Evolutionary conservation across 139 green algal species (phyloP).

Genomic region (Edaphochlamys debaryana): DNA sequence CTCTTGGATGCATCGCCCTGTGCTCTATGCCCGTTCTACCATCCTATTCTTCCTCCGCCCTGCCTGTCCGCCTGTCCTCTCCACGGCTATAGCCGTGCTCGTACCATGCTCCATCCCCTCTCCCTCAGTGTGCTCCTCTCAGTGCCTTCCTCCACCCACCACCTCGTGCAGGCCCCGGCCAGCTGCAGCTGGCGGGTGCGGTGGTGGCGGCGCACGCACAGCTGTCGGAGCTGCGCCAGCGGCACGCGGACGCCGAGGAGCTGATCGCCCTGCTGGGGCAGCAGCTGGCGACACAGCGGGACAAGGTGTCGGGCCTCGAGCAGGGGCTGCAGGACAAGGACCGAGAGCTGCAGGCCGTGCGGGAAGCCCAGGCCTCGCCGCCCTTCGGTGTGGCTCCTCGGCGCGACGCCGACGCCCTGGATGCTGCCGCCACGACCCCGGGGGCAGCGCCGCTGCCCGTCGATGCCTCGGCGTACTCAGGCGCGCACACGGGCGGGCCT

Average conservation of each 20-base stretch:
- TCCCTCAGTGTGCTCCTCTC: neutral
- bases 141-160: neutral
- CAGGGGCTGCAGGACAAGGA: no score
- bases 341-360: no score
- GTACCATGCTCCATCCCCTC: neutral
- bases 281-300: neutral
- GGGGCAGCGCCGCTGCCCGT: no score
- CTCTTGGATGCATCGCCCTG: no score
- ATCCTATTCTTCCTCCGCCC: neutral
- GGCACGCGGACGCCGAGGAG: conserved; percentile 24
- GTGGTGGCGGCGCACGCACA: neutral
- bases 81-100: neutral
- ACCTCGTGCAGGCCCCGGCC: neutral
- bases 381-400: no score
- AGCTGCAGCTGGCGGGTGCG: neutral
- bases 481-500: no score
- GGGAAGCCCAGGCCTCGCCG: no score
- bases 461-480: no score
- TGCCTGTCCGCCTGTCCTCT: neutral
- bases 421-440: no score
- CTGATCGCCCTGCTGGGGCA: neutral
- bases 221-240: conserved; percentile 1
- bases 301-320: no score
- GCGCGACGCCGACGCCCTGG: no score
- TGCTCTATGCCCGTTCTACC: no score